A percentile compares a stretch with the other conserved stretches of the same genome.
Evolutionary conservation across 1,284 basidiomycete genomes (phyloP).

Genomic region (Ustilago shanxiensis): DNA sequence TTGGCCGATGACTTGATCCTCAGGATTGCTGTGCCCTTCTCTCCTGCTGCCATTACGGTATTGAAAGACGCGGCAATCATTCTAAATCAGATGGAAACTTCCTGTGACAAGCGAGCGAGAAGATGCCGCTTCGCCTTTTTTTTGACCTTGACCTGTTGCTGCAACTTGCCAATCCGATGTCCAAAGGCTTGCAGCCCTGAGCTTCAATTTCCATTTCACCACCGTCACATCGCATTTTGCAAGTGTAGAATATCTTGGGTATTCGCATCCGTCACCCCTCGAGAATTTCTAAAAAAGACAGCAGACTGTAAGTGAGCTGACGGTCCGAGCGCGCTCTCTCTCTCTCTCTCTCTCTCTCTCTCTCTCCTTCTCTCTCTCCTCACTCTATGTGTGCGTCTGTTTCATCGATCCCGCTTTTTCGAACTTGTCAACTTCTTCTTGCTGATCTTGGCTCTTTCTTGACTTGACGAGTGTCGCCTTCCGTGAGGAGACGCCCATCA

Average conservation of each 20-base stretch:
- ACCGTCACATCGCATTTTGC: conserved; percentile 21
- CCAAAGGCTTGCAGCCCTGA: neutral
- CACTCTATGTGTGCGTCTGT: too few relatives aligned
- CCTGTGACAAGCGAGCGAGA: neutral
- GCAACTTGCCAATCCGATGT: conserved; percentile 6
- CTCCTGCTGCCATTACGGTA: neutral
- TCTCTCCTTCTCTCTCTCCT: too few relatives aligned
- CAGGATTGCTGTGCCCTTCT: neutral
- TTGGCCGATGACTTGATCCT: neutral
- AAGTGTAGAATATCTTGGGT: neutral
- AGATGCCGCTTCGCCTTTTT: neutral
- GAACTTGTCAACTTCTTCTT: conserved; percentile 10
- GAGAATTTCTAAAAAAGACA: neutral
- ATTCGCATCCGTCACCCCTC: conserved; percentile 14
- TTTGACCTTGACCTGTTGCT: neutral
- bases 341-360: neutral
- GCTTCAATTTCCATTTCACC: neutral
- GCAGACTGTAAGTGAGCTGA: neutral
- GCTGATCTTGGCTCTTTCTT: neutral
- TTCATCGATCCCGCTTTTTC: conserved; percentile 15
- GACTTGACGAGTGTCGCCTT: neutral
- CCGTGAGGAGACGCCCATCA: too few relatives aligned
- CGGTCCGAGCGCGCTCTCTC: conserved; percentile 10
- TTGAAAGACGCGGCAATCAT: neutral
- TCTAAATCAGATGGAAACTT: neutral